These are phyloP conservation scores for Haplosporangium gracile DNA, from an alignment of 192 early-diverging fungal species.

Conservation along the genomic window DNA sequence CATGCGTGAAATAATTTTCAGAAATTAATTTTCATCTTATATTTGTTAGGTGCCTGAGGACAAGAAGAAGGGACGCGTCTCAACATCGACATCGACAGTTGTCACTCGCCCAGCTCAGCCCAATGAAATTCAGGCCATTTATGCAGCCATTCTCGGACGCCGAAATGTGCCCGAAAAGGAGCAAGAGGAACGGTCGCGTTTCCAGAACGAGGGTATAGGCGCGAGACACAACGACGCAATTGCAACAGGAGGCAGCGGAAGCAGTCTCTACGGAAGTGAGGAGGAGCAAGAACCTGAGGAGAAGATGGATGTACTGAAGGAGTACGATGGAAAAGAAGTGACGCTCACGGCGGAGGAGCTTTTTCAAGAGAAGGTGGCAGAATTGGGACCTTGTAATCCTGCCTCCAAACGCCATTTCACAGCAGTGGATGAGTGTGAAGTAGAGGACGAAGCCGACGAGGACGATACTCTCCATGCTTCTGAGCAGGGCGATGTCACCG, in stretches of 20 bases:
- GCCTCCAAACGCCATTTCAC: neutral
- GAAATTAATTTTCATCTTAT: neutral
- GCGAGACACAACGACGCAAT: neutral
- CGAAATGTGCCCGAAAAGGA: neutral
- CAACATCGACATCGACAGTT: neutral
- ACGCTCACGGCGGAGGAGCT: neutral
- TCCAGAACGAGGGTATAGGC: neutral
- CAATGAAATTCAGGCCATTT: neutral
- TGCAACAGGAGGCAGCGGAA: constrained; percentile 3
- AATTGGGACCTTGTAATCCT: neutral
- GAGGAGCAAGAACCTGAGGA: neutral
- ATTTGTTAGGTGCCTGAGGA: neutral
- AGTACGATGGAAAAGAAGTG: neutral
- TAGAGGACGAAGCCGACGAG: neutral
- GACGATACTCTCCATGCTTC: neutral
- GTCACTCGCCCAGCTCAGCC: neutral
- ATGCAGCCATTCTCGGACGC: constrained; percentile 1
- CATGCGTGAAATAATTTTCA: no score
- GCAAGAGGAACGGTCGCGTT: neutral
- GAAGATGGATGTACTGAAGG: neutral
- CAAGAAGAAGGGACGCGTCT: neutral
- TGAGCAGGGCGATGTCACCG: neutral
- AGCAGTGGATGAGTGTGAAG: neutral
- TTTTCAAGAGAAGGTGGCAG: neutral
- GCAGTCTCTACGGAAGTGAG: constrained; percentile 17